These are phyloP conservation scores for Trifolium repens DNA, from an alignment of 306 rosid species.

Conservation along the genomic window DNA sequence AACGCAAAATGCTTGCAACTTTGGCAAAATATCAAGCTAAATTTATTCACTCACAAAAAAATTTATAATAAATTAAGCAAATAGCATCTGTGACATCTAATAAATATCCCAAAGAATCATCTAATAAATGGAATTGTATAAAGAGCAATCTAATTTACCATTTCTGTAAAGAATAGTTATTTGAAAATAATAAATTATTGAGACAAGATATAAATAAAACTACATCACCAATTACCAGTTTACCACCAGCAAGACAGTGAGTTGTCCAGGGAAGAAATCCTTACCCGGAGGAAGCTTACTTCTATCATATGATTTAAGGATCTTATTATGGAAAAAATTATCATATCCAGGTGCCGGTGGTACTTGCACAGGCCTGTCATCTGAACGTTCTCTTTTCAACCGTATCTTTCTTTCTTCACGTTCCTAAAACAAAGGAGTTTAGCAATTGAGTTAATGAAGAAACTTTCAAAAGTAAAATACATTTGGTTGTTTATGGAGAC, in stretches of 20 bases:
- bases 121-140: slow-evolving; percentile 26
- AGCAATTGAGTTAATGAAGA: slow-evolving; percentile 32
- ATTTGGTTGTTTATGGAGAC: slow-evolving; percentile 16
- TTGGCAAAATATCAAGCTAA: not conserved
- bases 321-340: slow-evolving; percentile 58
- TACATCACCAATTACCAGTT: slow-evolving; percentile 20
- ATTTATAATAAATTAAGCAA: slow-evolving; percentile 16
- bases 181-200: slow-evolving; percentile 33
- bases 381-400: slow-evolving; percentile 77
- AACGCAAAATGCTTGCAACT: slow-evolving; percentile 19
- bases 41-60: slow-evolving; percentile 29
- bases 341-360: slow-evolving; percentile 69
- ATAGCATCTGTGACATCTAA: slow-evolving; percentile 8
- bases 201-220: slow-evolving; percentile 15
- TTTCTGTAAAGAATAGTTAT: slow-evolving; percentile 9
- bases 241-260: slow-evolving; percentile 11
- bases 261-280: slow-evolving; percentile 42
- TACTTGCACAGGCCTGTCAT: slow-evolving; percentile 67
- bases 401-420: slow-evolving; percentile 87
- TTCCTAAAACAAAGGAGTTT: slow-evolving; percentile 61
- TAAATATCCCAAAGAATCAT: slow-evolving; percentile 10
- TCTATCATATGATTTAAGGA: slow-evolving; percentile 63
- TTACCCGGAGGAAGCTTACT: slow-evolving; percentile 93
- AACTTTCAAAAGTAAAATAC: slow-evolving; percentile 15
- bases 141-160: slow-evolving; percentile 20